phyloP scores from a whole-genome alignment of 306 rosid species.

The Malus sieversii region DNA sequence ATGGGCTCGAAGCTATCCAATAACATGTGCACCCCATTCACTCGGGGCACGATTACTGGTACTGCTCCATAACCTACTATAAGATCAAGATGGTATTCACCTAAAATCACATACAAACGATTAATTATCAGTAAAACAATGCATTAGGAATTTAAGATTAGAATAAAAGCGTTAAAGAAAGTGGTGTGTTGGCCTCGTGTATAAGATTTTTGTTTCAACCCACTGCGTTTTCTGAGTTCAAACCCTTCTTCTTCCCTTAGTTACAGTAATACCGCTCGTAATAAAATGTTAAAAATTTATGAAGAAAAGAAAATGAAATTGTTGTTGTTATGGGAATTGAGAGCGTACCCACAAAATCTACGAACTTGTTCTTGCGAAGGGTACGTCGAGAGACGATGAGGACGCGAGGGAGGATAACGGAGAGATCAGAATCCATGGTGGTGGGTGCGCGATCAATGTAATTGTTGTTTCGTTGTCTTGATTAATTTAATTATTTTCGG shows the following conservation, averaged over 20 bases:
- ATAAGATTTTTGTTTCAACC: no score
- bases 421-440: slow-evolving; percentile 62
- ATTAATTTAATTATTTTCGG: not conserved
- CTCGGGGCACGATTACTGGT: slow-evolving; percentile 85
- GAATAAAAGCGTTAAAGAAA: no score
- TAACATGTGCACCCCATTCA: slow-evolving; percentile 67
- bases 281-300: not conserved
- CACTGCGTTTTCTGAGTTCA: no score
- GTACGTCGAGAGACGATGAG: slow-evolving; percentile 88
- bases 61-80: slow-evolving; percentile 77
- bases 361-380: slow-evolving; percentile 94
- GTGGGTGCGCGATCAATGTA: not conserved
- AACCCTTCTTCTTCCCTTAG: no score
- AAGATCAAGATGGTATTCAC: slow-evolving; percentile 92
- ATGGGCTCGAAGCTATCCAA: slow-evolving; percentile 88
- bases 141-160: not conserved
- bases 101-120: slow-evolving; percentile 21
- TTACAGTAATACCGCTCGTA: no score
- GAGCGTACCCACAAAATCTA: slow-evolving; percentile 75
- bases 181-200: no score
- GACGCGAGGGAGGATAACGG: slow-evolving; percentile 79
- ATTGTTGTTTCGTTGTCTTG: not conserved
- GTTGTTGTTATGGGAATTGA: not conserved
- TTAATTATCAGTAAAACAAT: not conserved
- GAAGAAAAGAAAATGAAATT: not conserved